Evolutionary conservation across 805 yeast species (phyloP).

Genomic region (Saccharomycopsis malanga): DNA sequence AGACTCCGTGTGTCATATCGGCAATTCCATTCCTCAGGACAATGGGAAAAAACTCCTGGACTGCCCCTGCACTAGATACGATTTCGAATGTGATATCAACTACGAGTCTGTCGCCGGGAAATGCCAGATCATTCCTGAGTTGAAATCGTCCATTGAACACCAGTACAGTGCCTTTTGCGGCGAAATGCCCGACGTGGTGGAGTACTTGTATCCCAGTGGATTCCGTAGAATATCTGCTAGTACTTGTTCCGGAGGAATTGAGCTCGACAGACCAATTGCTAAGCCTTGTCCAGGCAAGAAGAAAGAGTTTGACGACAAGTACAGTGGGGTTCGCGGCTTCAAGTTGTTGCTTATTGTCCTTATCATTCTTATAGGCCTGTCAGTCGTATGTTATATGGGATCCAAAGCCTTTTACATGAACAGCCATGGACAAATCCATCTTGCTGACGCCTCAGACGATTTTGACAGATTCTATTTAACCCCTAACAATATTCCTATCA

Average conservation of each 20-base stretch:
- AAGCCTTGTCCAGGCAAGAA: slow-evolving; percentile 85
- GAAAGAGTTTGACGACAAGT: slow-evolving; percentile 45
- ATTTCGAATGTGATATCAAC: slow-evolving; percentile 92
- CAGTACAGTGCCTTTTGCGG: slow-evolving; percentile 54
- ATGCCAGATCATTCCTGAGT: slow-evolving; percentile 64
- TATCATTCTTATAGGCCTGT: slow-evolving; percentile 40
- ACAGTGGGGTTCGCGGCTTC: slow-evolving; percentile 36
- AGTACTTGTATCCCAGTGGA: slow-evolving; percentile 88
- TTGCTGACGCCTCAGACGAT: slow-evolving; percentile 81
- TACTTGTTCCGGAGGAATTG: slow-evolving; percentile 71
- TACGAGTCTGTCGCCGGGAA: slow-evolving; percentile 48
- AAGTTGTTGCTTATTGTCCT: slow-evolving; percentile 46
- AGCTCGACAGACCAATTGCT: slow-evolving; percentile 56
- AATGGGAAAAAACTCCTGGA: slow-evolving; percentile 40
- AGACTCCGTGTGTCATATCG: slow-evolving; percentile 59
- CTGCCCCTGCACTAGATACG: slow-evolving; percentile 71
- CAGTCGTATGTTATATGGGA: slow-evolving; percentile 55
- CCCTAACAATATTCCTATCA: no score
- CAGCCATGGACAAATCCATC: slow-evolving; percentile 75
- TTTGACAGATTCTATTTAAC: no score
- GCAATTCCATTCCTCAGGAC: slow-evolving; percentile 22
- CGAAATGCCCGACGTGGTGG: slow-evolving; percentile 43
- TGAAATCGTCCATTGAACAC: slow-evolving; percentile 59
- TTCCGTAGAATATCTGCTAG: slow-evolving; percentile 79
- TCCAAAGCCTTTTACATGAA: slow-evolving; percentile 53